These are phyloP conservation scores for Tetrapisispora phaffii DNA, from an alignment of 805 yeast genomes.

Conservation along the genomic window DNA sequence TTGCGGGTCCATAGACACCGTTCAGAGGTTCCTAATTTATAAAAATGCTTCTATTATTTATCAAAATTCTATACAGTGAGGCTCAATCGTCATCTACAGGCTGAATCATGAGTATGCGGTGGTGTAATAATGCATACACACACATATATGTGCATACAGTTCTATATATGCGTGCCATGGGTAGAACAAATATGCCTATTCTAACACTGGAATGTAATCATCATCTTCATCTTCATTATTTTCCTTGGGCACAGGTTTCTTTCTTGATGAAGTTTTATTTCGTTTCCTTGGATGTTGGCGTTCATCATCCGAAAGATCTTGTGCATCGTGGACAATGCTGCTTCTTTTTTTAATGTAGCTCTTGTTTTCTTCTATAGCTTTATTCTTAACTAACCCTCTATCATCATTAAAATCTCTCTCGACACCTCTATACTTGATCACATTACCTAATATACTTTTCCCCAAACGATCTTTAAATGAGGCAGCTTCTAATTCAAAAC, in stretches of 20 bases:
- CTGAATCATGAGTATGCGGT: no score
- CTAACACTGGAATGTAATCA: background rate
- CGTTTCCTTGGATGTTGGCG: slow-evolving; percentile 15
- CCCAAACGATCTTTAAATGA: slow-evolving; percentile 60
- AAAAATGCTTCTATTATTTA: no score
- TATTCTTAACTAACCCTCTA: slow-evolving; percentile 49
- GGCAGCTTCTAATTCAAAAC: slow-evolving; percentile 60
- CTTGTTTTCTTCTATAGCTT: slow-evolving; percentile 38
- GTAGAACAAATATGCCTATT: no score
- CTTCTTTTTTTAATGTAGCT: slow-evolving; percentile 20
- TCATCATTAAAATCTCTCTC: slow-evolving; percentile 73
- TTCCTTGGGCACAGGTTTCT: background rate
- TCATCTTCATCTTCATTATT: background rate
- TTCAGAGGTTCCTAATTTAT: no score
- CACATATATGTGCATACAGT: no score
- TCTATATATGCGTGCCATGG: no score
- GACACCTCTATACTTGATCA: slow-evolving; percentile 64
- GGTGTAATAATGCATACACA: no score
- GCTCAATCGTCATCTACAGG: no score
- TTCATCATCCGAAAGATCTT: slow-evolving; percentile 15
- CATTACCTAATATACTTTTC: slow-evolving; percentile 67
- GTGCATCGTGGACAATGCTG: slow-evolving; percentile 13
- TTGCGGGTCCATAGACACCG: no score
- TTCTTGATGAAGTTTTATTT: slow-evolving; percentile 2
- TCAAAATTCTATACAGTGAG: no score